Percentiles rank a stretch among this genome's conserved stretches.
phyloP scores from a whole-genome alignment of 225 moss, liverwort and hornwort species.

The Sphagnum tenellum region DNA sequence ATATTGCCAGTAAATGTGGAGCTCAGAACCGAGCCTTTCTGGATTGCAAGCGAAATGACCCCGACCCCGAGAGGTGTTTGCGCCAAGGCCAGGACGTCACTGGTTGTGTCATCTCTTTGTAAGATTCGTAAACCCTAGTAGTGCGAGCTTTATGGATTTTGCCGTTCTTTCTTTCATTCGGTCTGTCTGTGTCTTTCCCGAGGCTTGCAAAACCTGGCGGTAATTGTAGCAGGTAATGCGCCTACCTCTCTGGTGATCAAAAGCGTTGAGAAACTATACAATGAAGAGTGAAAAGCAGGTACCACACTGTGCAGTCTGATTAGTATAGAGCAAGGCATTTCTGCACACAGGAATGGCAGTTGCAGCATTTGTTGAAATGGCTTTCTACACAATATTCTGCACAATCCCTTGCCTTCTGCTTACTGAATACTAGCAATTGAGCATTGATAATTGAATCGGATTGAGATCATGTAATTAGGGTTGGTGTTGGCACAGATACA shows the following conservation, averaged over 20 bases:
- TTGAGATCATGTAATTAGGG: no score
- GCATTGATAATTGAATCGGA: no score
- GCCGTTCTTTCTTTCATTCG: not conserved
- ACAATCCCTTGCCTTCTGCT: no score
- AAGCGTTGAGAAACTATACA: not conserved
- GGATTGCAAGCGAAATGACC: slow-evolving; percentile 78
- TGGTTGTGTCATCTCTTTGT: slow-evolving; percentile 89
- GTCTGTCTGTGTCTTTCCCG: not conserved
- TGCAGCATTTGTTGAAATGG: no score
- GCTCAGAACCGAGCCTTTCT: slow-evolving; percentile 80
- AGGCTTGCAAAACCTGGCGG: no score
- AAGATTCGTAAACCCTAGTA: slow-evolving; percentile 30
- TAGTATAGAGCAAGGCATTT: not conserved
- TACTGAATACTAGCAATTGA: no score
- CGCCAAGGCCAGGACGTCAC: slow-evolving; percentile 79
- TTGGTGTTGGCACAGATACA: no score
- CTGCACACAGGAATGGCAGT: no score
- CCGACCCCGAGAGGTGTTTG: slow-evolving; percentile 83
- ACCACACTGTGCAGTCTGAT: not conserved
- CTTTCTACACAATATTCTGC: no score
- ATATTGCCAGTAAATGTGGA: slow-evolving; percentile 68
- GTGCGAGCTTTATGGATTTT: not conserved
- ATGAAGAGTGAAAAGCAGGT: not conserved
- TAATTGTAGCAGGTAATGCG: no score
- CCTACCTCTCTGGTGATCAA: no score